Base-by-base conservation (phyloP, 2,329 filamentous ascomycete species). In the Lachnellula arida region DNA sequence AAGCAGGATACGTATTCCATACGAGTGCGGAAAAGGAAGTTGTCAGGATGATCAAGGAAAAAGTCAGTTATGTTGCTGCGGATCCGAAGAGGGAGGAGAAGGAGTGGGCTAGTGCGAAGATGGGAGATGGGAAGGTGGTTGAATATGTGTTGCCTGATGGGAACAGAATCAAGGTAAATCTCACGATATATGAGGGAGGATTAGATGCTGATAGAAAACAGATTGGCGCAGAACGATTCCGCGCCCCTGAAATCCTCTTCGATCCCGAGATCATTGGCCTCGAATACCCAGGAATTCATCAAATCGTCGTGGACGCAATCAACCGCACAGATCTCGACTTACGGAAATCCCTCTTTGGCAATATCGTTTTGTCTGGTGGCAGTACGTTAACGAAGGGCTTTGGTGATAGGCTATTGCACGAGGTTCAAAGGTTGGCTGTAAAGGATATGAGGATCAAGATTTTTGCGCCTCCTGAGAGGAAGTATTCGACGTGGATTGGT, bases 381-480 rank as follows among this genome's bases (percentile, higher is more conserved):
- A 96, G 91, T 68, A 99, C 94, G 25, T 79, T 99, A 70, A 97
- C 92, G 66, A 97, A 94, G 76, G 94, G 94, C 46, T 99, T 99
- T 70, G 93, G 93, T 55, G 94, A 97, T 74, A 84, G 94, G 51
- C 77, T 99, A 65, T 79, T 99, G 70, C 86, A 89, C 65, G 94
- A 99, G 76, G 88, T 97, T 63, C 94, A 97, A 76, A 82, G 87
- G 71, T 78, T 97, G 67, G 94, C 94, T 11, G 91, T 97, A 65
- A 97, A 97, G 79, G 94, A 99, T 72, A 99, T 97, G 93, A 86
- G 92, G 68, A 97, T 99, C 78, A 96, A 97, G 80, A 99, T 99
- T 70, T 96, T 96, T 76, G 94, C 94, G 53, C 94, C 94, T 54
- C 93, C 94, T 5, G 94, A 99, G 79, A 83, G 94, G 64, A 96